phyloP scores from a whole-genome alignment of 148 eudicot species.

The Camellia sinensis region DNA sequence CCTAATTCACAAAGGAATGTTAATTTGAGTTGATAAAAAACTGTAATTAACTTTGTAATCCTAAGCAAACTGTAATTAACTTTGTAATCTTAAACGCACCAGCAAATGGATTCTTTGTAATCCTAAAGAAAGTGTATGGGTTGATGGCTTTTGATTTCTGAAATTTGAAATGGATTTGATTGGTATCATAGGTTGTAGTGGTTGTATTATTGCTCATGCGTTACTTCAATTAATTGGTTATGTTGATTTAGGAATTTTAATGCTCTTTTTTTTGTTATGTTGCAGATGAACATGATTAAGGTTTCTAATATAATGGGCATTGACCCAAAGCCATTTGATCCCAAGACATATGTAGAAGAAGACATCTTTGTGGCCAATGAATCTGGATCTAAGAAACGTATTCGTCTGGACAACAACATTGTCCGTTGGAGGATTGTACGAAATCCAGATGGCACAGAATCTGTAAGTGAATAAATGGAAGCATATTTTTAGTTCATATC shows the following conservation, averaged over 20 bases:
- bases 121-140: too few relatives aligned
- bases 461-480: slow-evolving; percentile 55
- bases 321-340: slow-evolving; percentile 91
- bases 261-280: slow-evolving; percentile 16
- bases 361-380: slow-evolving; percentile 87
- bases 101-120: too few relatives aligned
- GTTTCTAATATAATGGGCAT: slow-evolving; percentile 98
- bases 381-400: slow-evolving; percentile 86
- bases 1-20: too few relatives aligned
- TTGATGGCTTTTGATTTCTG: too few relatives aligned
- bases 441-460: slow-evolving; percentile 62
- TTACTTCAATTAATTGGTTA: background rate
- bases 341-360: slow-evolving; percentile 82
- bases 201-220: background rate
- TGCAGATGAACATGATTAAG: slow-evolving; percentile 91
- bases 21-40: too few relatives aligned
- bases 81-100: too few relatives aligned
- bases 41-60: too few relatives aligned
- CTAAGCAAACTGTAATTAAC: too few relatives aligned
- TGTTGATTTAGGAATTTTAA: background rate
- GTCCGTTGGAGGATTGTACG: slow-evolving; percentile 89
- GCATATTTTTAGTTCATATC: background rate
- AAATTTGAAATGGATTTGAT: too few relatives aligned
- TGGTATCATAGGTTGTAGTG: background rate
- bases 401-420: slow-evolving; percentile 88